Evolutionary conservation across 2,329 filamentous ascomycete species (phyloP), one percentile per base, ranked within the genome.

Genomic region (Leptosphaerulina australis): DNA sequence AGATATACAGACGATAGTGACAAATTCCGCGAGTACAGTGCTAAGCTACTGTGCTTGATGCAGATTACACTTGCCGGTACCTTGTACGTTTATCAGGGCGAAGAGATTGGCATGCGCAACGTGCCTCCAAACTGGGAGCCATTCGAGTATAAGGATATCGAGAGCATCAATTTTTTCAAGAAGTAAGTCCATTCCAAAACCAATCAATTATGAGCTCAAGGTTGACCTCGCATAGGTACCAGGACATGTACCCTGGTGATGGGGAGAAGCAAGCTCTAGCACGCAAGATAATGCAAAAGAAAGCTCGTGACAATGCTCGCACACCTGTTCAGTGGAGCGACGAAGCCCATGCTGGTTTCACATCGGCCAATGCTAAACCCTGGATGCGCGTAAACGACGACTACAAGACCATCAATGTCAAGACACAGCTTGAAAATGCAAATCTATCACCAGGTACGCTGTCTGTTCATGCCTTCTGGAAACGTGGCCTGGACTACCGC

Each of bases 241-340:
- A 57, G 31, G 44, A 63, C 12, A 58, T 68, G 47, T 71, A 71
- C 53, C 64, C 69, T 10, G 53, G 55, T 29, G 22, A 69, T 37
- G 30, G 55, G 2, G 53, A 59, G 5, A 70, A 71, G 33, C 63
- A 70, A 37, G 52, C 55, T 7, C 39, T 63, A 9, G 68, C 62
- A 2, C 61, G 64, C 18, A 54, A 64, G 17, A 77, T 66, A 53
- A 73, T 88, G 59, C 80, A 84, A 50, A 75, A 78, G 53, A 81
- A 88, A 45, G 83, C 79, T n/a, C 77, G 86, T 31, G 86, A 90
- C 67, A 83, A 88, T 62, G 81, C 84, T 8, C 78, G 87, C 12
- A 81, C 83, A 3, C 87, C 87, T 0, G 83, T 90, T 74, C 86
- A 88, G 61, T 90, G 87, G 87, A 77, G 78, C 39, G 72, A 67